phyloP scores from a whole-genome alignment of 345 rosid species.

The Toxicodendron radicans region DNA sequence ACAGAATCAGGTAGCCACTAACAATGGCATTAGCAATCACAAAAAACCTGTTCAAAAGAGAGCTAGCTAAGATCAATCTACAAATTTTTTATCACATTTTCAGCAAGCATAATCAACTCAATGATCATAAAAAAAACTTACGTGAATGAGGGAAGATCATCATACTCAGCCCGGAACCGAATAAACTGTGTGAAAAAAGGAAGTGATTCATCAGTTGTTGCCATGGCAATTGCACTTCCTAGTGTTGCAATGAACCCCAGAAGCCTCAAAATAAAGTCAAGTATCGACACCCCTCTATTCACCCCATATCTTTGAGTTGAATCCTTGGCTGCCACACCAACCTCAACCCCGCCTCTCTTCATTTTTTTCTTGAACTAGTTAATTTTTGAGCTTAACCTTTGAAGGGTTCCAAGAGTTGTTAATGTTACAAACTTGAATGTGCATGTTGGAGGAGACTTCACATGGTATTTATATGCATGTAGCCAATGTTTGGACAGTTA shows the following conservation, averaged over 20 bases:
- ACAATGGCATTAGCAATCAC: conserved; percentile 66
- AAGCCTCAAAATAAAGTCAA: conserved; percentile 49
- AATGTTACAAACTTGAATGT: neutral
- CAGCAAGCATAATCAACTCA: neutral
- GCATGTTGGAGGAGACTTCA: conserved; percentile 2
- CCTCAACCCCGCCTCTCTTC: conserved; percentile 38
- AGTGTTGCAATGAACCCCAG: conserved; percentile 39
- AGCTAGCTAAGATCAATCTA: too few species aligned
- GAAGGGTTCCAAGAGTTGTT: neutral
- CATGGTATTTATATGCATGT: conserved; percentile 13
- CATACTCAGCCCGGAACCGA: conserved; percentile 40
- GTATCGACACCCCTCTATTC: conserved; percentile 34
- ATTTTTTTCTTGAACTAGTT: conserved; percentile 19
- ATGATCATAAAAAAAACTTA: conserved; percentile 20
- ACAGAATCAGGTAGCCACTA: conserved; percentile 50
- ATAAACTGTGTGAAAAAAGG: conserved; percentile 52
- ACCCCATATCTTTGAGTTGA: conserved; percentile 21
- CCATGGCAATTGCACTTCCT: conserved; percentile 59
- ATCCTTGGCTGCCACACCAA: conserved; percentile 26
- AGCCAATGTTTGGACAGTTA: too few species aligned
- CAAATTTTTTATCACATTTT: neutral
- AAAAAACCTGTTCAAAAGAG: conserved; percentile 52
- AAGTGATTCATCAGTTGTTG: conserved; percentile 54
- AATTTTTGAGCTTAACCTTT: neutral
- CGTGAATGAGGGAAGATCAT: conserved; percentile 55